Conservation (phyloP, 2,329 filamentous ascomycete species). For the Xylariaceae sp. region DNA sequence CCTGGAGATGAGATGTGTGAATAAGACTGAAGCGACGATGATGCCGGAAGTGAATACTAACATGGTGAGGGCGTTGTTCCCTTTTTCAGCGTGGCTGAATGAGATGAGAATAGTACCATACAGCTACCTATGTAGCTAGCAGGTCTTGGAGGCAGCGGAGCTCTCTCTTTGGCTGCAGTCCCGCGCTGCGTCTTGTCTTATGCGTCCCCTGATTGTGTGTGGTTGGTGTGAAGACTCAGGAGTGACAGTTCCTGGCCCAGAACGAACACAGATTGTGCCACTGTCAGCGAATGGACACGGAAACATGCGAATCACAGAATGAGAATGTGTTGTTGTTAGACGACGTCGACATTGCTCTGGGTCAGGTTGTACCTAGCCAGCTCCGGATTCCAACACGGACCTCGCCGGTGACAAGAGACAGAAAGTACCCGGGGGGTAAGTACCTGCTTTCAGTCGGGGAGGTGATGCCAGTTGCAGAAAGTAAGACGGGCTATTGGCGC, state of each 20-base stretch:
- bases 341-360: not conserved
- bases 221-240: no score
- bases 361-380: not conserved
- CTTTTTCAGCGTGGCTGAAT: not conserved
- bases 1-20: constrained; percentile 16
- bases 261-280: not conserved
- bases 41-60: not conserved
- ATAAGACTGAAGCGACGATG: not conserved
- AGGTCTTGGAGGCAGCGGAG: not conserved
- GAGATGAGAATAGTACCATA: not conserved
- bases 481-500: not conserved
- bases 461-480: not conserved
- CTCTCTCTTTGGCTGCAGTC: not conserved
- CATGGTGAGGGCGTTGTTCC: not conserved
- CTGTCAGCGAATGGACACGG: not conserved
- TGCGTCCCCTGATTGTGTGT: not conserved
- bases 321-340: not conserved
- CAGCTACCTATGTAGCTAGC: not conserved
- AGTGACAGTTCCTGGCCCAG: not conserved
- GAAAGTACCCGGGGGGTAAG: not conserved
- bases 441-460: not conserved
- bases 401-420: not conserved
- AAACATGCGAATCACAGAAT: not conserved
- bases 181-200: not conserved
- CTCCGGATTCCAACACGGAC: no score